Conservation (phyloP, 208 protist species). For the Acanthamoeba sp. region DNA sequence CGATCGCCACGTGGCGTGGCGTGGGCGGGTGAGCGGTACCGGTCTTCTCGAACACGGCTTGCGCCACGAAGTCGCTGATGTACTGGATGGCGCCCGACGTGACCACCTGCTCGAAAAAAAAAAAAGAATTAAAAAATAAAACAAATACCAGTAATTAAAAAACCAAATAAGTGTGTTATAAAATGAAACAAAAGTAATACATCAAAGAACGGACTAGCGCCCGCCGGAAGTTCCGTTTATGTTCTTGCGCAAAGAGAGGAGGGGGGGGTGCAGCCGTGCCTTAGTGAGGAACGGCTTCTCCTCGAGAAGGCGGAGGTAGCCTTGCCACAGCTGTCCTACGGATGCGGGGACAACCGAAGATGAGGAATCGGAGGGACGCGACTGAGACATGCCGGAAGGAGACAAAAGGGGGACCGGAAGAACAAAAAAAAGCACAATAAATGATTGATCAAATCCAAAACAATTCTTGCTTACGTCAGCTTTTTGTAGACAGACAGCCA, state of each 20-base stretch:
- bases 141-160: not conserved
- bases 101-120: not conserved
- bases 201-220: too few relatives aligned
- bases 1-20: not conserved
- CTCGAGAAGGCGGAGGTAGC: conserved; percentile 12
- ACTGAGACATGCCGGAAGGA: not conserved
- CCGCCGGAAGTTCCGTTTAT: too few relatives aligned
- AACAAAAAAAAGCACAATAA: not conserved
- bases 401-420: not conserved
- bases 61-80: conserved; percentile 48
- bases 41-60: conserved; percentile 37
- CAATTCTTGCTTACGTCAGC: too few relatives aligned
- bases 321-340: not conserved
- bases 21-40: not conserved
- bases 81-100: conserved; percentile 39
- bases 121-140: not conserved
- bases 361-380: not conserved
- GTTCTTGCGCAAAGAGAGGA: not conserved
- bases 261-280: not conserved
- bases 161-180: not conserved
- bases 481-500: too few relatives aligned
- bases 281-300: conserved; percentile 47
- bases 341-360: not conserved
- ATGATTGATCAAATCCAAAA: too few relatives aligned
- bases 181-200: not conserved